A percentile compares a stretch with the other conserved stretches of the same genome.
Evolutionary conservation across 1,284 basidiomycete species (phyloP).

Genomic region (Hemileia vastatrix): DNA sequence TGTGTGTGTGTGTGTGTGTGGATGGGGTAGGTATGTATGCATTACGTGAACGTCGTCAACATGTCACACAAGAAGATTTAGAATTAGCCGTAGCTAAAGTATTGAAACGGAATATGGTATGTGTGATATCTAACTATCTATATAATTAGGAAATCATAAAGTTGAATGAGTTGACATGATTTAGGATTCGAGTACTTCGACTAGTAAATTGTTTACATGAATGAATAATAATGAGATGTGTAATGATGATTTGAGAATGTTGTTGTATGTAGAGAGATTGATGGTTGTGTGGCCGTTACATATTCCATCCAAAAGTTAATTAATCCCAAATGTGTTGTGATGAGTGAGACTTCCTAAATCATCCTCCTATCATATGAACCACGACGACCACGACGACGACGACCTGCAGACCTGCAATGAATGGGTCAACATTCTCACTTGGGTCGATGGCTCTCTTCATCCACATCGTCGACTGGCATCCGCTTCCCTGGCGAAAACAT

Average conservation of each 20-base stretch:
- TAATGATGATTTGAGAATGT: not conserved
- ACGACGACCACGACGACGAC: not conserved
- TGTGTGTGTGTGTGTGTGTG: not conserved
- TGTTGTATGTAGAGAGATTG: not conserved
- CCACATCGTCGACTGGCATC: too few relatives aligned
- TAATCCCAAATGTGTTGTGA: not conserved
- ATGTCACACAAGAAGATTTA: slow-evolving; percentile 97
- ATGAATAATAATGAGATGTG: not conserved
- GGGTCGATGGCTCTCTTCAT: too few relatives aligned
- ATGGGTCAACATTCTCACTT: too few relatives aligned
- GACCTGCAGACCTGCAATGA: not conserved
- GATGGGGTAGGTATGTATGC: slow-evolving; percentile 76
- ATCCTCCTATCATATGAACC: not conserved
- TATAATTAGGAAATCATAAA: not conserved
- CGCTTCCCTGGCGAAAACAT: too few relatives aligned
- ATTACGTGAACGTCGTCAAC: slow-evolving; percentile 81
- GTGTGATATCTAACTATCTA: not conserved
- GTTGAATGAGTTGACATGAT: not conserved
- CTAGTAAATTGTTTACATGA: slow-evolving; percentile 17
- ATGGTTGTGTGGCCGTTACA: not conserved
- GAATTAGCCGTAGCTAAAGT: slow-evolving; percentile 93
- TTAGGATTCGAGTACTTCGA: slow-evolving; percentile 18
- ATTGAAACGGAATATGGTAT: slow-evolving; percentile 40
- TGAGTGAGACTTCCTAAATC: not conserved
- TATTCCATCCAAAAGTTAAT: not conserved